Conservation (phyloP, 768 basidiomycete species). For the Panaeolus papilionaceus region DNA sequence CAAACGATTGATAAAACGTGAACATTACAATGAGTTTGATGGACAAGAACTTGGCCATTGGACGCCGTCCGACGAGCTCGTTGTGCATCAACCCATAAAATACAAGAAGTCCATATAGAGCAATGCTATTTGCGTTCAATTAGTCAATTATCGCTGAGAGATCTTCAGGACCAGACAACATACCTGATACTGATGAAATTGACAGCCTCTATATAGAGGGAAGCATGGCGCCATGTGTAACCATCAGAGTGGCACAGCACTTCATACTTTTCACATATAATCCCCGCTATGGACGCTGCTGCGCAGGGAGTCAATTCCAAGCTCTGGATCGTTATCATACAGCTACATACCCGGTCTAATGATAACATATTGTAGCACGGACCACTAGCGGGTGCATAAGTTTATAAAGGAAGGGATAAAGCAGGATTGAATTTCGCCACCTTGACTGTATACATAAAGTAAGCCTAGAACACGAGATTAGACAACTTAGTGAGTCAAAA, state of each 20-base stretch:
- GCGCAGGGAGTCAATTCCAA: neutral
- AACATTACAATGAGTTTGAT: conserved; percentile 91
- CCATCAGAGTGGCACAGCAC: conserved; percentile 74
- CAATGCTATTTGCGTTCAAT: conserved; percentile 53
- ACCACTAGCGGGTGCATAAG: conserved; percentile 57
- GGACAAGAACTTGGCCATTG: conserved; percentile 83
- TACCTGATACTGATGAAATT: conserved; percentile 87
- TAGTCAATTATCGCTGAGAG: neutral
- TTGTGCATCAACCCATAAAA: conserved; percentile 85
- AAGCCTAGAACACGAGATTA: conserved; percentile 50
- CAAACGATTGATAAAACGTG: conserved; percentile 86
- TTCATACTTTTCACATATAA: conserved; percentile 72
- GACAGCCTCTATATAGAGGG: conserved; percentile 72
- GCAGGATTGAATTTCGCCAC: conserved; percentile 38
- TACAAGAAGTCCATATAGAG: conserved; percentile 83
- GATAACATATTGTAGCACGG: conserved; percentile 88
- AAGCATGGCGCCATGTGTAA: conserved; percentile 65
- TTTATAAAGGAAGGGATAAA: neutral
- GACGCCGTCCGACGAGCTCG: conserved; percentile 77
- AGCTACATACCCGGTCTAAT: conserved; percentile 55
- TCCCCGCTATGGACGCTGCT: conserved; percentile 76
- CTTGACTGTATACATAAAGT: conserved; percentile 91
- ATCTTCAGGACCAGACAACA: conserved; percentile 21
- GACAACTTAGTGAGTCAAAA: neutral
- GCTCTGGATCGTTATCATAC: neutral